These are phyloP conservation scores for Brassica cretica DNA, from an alignment of 345 rosid genomes.

Conservation along the genomic window DNA sequence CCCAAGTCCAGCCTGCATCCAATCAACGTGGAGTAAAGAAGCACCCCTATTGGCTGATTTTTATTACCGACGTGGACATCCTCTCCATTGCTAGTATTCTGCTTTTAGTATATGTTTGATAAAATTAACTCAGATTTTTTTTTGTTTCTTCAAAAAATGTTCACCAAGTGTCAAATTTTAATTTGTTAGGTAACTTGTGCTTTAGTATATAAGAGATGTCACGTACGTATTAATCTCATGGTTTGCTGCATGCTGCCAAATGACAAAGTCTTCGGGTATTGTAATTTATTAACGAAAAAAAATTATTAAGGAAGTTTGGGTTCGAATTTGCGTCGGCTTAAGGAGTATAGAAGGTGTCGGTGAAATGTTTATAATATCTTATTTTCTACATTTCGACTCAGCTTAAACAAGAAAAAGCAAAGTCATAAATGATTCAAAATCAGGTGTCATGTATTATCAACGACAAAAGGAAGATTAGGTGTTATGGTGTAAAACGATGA, in stretches of 20 bases:
- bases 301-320: not conserved
- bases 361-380: not conserved
- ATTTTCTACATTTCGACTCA: not conserved
- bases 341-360: constrained; percentile 20
- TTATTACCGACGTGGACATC: no score
- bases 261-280: not conserved
- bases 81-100: no score
- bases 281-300: not conserved
- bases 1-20: no score
- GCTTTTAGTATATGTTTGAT: no score
- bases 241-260: constrained; percentile 9
- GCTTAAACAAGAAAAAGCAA: constrained; percentile 14
- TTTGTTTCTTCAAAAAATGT: no score
- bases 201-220: not conserved
- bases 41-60: no score
- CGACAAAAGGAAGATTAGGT: constrained; percentile 3
- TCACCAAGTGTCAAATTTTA: no score
- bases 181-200: no score
- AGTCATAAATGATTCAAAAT: constrained; percentile 11
- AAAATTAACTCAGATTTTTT: no score
- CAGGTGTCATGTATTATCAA: constrained; percentile 20
- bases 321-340: not conserved
- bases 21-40: no score
- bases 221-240: constrained; percentile 3
- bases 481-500: constrained; percentile 23